Evolutionary conservation across 108 stramenopile species (phyloP).

Genomic region (Epithemia pelagica): DNA sequence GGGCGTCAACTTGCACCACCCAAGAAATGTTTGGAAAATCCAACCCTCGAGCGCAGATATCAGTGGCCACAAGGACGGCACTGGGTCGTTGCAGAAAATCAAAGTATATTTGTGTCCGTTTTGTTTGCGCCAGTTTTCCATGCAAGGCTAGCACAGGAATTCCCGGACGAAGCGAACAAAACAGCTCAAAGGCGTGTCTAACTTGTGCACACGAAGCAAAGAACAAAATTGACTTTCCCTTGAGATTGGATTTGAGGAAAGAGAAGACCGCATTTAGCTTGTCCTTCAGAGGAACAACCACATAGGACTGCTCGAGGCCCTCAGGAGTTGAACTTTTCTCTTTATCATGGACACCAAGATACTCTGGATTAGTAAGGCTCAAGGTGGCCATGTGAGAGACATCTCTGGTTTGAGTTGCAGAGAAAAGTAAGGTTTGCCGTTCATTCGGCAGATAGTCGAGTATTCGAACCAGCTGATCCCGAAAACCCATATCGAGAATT

Average conservation of each 20-base stretch:
- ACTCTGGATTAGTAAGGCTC: slow-evolving; percentile 83
- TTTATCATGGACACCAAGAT: slow-evolving; percentile 95
- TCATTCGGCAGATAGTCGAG: slow-evolving; percentile 80
- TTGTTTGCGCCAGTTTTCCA: slow-evolving; percentile 94
- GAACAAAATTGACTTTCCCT: slow-evolving; percentile 94
- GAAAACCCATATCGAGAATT: slow-evolving; percentile 97
- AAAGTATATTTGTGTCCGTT: slow-evolving; percentile 92
- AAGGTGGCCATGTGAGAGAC: slow-evolving; percentile 96
- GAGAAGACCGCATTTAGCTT: slow-evolving; percentile 95
- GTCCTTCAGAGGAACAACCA: slow-evolving; percentile 82
- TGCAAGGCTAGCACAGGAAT: slow-evolving; percentile 95
- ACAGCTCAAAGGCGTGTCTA: slow-evolving; percentile 85
- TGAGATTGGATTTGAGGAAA: slow-evolving; percentile 94
- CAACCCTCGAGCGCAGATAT: slow-evolving; percentile 93
- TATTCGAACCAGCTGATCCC: slow-evolving; percentile 87
- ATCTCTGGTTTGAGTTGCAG: slow-evolving; percentile 97
- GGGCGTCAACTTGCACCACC: slow-evolving; percentile 98
- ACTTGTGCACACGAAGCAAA: slow-evolving; percentile 95
- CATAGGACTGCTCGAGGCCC: slow-evolving; percentile 79
- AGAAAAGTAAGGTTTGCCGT: slow-evolving; percentile 96
- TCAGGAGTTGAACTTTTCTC: slow-evolving; percentile 77
- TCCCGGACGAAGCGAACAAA: slow-evolving; percentile 93
- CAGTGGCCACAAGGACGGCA: slow-evolving; percentile 95
- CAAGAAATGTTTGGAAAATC: slow-evolving; percentile 98
- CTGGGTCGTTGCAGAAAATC: slow-evolving; percentile 84